Percentiles rank a stretch among this genome's conserved stretches.
These are phyloP conservation scores for Plantago rigida DNA, from an alignment of 305 asterid species.

Conservation along the genomic window DNA sequence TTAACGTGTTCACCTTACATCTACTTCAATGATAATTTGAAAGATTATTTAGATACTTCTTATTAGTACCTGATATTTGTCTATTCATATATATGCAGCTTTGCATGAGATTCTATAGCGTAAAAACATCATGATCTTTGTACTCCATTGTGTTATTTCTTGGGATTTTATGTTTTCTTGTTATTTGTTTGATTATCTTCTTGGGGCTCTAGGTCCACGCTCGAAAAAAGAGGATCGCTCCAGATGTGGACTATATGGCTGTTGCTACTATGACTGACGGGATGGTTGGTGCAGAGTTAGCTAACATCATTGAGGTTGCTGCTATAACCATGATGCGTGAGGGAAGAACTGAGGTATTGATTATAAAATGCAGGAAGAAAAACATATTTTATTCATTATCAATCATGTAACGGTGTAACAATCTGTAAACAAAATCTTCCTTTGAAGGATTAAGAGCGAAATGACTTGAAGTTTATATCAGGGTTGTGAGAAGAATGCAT, in stretches of 20 bases:
- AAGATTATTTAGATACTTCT: not conserved
- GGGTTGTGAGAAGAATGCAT: not conserved
- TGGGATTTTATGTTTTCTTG: not conserved
- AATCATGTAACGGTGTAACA: not conserved
- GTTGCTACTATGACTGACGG: conserved; percentile 85
- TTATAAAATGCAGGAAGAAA: conserved; percentile 20
- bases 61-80: too few species aligned
- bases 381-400: not conserved
- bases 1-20: not conserved
- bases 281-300: conserved; percentile 98
- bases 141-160: not conserved
- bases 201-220: conserved; percentile 69
- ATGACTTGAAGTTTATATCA: not conserved
- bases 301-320: conserved; percentile 89
- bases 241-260: conserved; percentile 80
- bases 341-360: conserved; percentile 71
- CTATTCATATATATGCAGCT: not conserved
- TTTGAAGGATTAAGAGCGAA: too few species aligned
- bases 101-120: too few species aligned
- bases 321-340: conserved; percentile 94
- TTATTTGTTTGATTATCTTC: conserved; percentile 11
- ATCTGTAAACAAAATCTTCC: not conserved
- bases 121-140: not conserved
- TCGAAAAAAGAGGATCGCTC: conserved; percentile 87
- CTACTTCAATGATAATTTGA: not conserved